Evolutionary conservation across 2,329 filamentous ascomycete species (phyloP).

Genomic region (Trichophaea hybrida): DNA sequence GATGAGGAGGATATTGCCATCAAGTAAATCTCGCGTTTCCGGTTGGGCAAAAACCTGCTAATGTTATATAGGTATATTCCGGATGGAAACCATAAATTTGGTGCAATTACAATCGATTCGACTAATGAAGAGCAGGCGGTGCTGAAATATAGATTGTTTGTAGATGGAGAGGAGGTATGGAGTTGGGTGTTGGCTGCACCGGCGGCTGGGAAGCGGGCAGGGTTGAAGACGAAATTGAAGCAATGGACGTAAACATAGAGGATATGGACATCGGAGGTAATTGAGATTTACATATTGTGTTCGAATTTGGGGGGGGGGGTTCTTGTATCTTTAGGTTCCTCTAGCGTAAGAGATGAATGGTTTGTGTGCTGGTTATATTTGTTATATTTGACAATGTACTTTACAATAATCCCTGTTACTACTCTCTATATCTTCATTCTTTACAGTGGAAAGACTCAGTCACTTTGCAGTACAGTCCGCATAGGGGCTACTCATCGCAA

Average conservation of each 20-base stretch:
- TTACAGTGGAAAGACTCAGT: no score
- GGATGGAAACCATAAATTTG: conserved; percentile 78
- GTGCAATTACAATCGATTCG: conserved; percentile 62
- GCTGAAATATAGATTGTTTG: conserved; percentile 65
- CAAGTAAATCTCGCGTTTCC: conserved; percentile 45
- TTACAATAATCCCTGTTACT: no score
- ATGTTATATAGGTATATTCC: conserved; percentile 48
- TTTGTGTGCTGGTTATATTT: no score
- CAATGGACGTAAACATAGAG: conserved; percentile 16
- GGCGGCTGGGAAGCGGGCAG: not conserved
- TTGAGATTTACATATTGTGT: no score
- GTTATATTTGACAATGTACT: no score
- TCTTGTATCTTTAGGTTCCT: no score
- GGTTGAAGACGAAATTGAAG: not conserved
- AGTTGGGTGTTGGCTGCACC: conserved; percentile 22
- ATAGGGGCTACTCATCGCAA: no score
- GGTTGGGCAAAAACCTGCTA: not conserved
- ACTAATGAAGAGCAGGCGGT: conserved; percentile 52
- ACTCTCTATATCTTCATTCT: no score
- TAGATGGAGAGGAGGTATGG: conserved; percentile 57
- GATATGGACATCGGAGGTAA: conserved; percentile 15
- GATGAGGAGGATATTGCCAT: conserved; percentile 71
- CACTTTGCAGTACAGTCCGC: no score
- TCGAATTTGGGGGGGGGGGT: no score
- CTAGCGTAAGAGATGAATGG: no score